Percentiles rank a stretch among this genome's conserved stretches.
Conservation (phyloP, 108 stramenopile genomes). For the Asterionellopsis glacialis region DNA sequence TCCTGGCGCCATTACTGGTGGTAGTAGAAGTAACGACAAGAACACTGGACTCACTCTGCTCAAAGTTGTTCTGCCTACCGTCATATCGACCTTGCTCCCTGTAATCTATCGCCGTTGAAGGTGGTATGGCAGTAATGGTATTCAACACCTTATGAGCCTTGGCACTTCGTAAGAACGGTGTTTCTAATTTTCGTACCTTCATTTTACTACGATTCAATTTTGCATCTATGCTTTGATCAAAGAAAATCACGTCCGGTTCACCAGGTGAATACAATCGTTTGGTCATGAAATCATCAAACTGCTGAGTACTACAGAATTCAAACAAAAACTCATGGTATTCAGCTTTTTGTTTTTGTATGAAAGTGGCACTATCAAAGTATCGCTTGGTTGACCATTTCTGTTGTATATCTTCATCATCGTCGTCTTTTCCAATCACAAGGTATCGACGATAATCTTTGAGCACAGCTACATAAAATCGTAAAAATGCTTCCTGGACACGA, state of each 20-base stretch:
- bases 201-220: slow-evolving; percentile 75
- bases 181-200: slow-evolving; percentile 70
- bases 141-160: slow-evolving; percentile 77
- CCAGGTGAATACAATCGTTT: slow-evolving; percentile 78
- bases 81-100: slow-evolving; percentile 17
- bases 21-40: neutral
- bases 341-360: slow-evolving; percentile 56
- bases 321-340: slow-evolving; percentile 64
- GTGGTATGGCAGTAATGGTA: slow-evolving; percentile 65
- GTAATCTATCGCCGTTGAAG: slow-evolving; percentile 10
- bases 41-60: neutral
- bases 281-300: slow-evolving; percentile 87
- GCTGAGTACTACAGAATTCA: slow-evolving; percentile 71
- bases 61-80: neutral
- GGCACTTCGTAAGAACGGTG: slow-evolving; percentile 70
- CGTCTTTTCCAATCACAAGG: slow-evolving; percentile 11
- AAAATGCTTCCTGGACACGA: slow-evolving; percentile 84
- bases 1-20: neutral
- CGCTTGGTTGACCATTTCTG: slow-evolving; percentile 25
- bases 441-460: slow-evolving; percentile 82
- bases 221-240: slow-evolving; percentile 85
- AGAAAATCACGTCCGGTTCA: slow-evolving; percentile 79
- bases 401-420: neutral
- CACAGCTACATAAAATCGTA: slow-evolving; percentile 81
- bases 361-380: slow-evolving; percentile 46